Percentiles rank a stretch among this genome's conserved stretches.
Conservation (phyloP, 257 asterid genomes). For the Nicotiana obtusifolia region DNA sequence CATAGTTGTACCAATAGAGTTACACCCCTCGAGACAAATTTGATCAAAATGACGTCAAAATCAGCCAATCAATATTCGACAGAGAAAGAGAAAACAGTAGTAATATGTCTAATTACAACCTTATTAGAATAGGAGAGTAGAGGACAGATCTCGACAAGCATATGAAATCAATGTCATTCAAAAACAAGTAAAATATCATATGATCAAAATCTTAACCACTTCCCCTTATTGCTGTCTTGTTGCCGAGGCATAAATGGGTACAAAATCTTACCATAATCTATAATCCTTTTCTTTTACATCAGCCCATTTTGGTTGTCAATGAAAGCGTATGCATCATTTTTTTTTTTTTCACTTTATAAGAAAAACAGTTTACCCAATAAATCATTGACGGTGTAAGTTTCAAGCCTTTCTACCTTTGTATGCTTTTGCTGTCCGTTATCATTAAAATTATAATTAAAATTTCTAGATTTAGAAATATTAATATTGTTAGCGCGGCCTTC, state of each 20-base stretch:
- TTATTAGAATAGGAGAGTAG: neutral
- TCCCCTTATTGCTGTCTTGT: neutral
- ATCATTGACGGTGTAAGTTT: too few species aligned
- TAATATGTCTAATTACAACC: neutral
- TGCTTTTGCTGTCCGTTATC: too few species aligned
- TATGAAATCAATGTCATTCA: neutral
- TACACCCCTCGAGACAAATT: neutral
- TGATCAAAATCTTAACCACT: neutral
- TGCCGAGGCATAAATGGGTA: slow-evolving; percentile 14
- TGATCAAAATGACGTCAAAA: neutral
- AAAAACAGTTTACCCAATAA: too few species aligned
- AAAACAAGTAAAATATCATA: neutral
- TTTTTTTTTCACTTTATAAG: too few species aligned
- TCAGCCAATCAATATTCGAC: neutral
- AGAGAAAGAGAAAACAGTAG: neutral
- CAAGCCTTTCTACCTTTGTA: too few species aligned
- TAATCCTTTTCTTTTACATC: neutral
- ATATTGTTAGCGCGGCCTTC: too few species aligned
- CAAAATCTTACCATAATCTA: slow-evolving; percentile 23
- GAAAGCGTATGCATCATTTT: too few species aligned
- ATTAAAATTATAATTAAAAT: too few species aligned
- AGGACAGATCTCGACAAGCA: neutral
- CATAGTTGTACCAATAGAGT: neutral
- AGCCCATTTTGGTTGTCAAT: neutral
- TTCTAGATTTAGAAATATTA: too few species aligned